phyloP scores from a whole-genome alignment of 2,329 filamentous ascomycete species.

The Neonectria punicea region DNA sequence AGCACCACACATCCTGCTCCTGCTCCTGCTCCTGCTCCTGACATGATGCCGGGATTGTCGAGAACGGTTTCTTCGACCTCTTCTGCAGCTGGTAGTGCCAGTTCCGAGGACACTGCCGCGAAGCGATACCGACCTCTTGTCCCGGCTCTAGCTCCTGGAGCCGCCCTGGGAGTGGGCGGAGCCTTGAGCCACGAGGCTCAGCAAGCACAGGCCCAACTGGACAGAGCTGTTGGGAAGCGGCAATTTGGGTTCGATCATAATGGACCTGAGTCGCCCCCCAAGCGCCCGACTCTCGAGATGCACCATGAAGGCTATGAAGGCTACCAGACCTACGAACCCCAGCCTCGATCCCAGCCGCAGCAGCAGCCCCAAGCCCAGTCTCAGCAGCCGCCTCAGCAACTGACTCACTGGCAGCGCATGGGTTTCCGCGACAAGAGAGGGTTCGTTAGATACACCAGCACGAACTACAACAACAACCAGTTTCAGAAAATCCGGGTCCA shows the following conservation, averaged over 20 bases:
- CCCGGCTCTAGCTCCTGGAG: background rate
- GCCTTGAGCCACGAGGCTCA: background rate
- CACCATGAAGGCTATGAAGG: background rate
- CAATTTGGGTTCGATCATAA: background rate
- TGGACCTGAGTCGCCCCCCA: constrained; percentile 1
- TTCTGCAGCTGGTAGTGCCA: constrained; percentile 5
- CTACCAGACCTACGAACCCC: background rate
- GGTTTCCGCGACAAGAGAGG: constrained; percentile 9
- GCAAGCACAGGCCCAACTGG: background rate
- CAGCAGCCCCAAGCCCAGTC: background rate
- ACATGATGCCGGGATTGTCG: background rate
- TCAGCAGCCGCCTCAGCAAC: background rate
- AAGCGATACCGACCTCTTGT: constrained; percentile 7
- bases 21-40: background rate
- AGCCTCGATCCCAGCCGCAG: background rate
- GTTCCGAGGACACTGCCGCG: background rate
- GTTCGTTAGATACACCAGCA: background rate
- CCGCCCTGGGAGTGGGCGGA: background rate
- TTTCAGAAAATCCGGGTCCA: background rate
- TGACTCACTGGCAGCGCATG: constrained; percentile 17
- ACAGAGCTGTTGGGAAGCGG: background rate
- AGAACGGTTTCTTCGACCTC: constrained; percentile 3
- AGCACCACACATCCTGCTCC: background rate
- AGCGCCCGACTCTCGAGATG: constrained; percentile 4
- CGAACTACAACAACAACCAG: background rate